Percentiles rank a stretch among this genome's conserved stretches.
Conservation (phyloP, 2,329 filamentous ascomycete genomes). For the Colletotrichum sp. region DNA sequence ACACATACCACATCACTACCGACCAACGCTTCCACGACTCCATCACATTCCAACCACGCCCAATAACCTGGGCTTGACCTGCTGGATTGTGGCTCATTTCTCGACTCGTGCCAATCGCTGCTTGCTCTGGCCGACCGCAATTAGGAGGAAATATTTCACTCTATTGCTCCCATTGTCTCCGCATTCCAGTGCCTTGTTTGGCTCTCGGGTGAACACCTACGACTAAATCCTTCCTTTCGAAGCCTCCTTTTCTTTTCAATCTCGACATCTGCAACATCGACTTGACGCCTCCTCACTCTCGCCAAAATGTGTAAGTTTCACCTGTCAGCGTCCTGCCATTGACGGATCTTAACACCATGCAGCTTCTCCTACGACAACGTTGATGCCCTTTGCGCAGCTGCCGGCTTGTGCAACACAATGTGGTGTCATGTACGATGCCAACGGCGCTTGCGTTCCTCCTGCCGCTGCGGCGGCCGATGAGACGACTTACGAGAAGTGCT, state of each 20-base stretch:
- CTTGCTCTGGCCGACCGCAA: not conserved
- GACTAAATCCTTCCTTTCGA: not conserved
- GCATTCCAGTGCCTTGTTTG: slow-evolving; percentile 16
- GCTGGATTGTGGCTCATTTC: slow-evolving; percentile 15
- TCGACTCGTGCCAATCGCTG: not conserved
- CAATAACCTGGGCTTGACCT: not conserved
- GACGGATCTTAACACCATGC: not conserved
- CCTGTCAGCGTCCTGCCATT: not conserved
- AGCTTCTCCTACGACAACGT: slow-evolving; percentile 45
- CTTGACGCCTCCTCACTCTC: not conserved
- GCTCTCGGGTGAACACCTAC: not conserved
- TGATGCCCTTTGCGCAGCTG: slow-evolving; percentile 62
- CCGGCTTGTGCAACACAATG: slow-evolving; percentile 68
- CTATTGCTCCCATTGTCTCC: slow-evolving; percentile 5
- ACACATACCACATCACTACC: not conserved
- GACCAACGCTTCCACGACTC: not conserved
- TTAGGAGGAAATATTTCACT: slow-evolving; percentile 5
- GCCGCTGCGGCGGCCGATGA: slow-evolving; percentile 51
- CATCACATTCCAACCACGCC: not conserved
- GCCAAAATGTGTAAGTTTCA: slow-evolving; percentile 20
- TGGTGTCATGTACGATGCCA: slow-evolving; percentile 69
- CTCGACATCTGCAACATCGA: not conserved
- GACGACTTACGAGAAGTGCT: slow-evolving; percentile 69
- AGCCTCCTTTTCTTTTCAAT: not conserved
- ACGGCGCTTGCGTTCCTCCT: slow-evolving; percentile 72